Evolutionary conservation across 1,284 basidiomycete species (phyloP).

Genomic region (Takashimella koratensis): DNA sequence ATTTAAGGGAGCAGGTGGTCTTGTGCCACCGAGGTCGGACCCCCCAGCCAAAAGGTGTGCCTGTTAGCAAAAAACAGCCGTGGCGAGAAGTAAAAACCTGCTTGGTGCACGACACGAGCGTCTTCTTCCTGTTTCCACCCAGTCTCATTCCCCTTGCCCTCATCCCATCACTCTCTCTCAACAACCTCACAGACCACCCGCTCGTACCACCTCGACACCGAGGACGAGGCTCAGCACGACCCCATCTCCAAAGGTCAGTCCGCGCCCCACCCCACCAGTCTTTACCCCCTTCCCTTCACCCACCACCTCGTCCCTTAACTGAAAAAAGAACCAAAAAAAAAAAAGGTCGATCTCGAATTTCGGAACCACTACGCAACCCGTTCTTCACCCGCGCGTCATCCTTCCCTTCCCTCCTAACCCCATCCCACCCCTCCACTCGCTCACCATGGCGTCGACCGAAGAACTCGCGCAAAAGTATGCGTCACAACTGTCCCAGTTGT

Average conservation of each 20-base stretch:
- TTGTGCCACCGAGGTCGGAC: neutral
- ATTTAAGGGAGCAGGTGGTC: neutral
- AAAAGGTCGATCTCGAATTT: neutral
- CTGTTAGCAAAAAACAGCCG: neutral
- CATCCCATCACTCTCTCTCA: neutral
- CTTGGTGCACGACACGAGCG: neutral
- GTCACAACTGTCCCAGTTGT: constrained; percentile 40
- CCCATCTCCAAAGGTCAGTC: neutral
- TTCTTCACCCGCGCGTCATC: no score
- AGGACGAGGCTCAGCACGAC: neutral
- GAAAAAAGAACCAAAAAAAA: no score
- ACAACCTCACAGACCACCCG: neutral
- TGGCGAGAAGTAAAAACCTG: neutral
- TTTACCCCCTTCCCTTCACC: constrained; percentile 1
- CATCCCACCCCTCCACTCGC: constrained; percentile 4
- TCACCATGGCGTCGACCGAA: constrained; percentile 38
- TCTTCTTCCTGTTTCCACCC: neutral
- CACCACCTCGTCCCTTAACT: constrained; percentile 1
- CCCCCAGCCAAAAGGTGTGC: no score
- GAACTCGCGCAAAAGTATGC: constrained; percentile 43
- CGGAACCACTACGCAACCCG: no score
- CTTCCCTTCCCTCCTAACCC: neutral
- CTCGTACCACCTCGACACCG: neutral
- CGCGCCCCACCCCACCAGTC: neutral
- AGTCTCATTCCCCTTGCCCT: neutral